phyloP scores from a whole-genome alignment of 352 stramenopile species.

The Phytophthora meadii region DNA sequence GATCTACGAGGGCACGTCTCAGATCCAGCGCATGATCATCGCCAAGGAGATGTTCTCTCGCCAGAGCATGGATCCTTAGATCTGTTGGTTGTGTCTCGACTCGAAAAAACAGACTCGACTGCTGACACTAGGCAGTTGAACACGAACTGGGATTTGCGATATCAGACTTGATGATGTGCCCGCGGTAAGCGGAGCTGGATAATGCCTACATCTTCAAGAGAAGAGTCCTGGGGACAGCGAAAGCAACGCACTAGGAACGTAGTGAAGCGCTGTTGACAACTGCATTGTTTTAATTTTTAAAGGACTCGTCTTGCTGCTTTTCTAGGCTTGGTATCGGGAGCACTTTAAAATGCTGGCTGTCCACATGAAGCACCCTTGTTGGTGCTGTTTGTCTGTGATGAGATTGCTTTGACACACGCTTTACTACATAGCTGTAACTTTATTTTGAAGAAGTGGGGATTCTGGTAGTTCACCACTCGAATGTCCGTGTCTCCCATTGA shows the following conservation, averaged over 20 bases:
- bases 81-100: not conserved
- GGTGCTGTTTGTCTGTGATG: conserved; percentile 19
- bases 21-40: conserved; percentile 93
- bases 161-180: conserved; percentile 18
- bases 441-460: conserved; percentile 7
- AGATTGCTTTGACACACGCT: conserved; percentile 3
- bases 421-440: conserved; percentile 16
- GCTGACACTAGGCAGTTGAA: conserved; percentile 10
- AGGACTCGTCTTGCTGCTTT: not conserved
- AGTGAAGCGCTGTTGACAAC: conserved; percentile 10
- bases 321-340: too few relatives aligned
- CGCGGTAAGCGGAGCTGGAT: conserved; percentile 12
- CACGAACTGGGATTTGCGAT: conserved; percentile 10
- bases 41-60: conserved; percentile 88
- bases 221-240: conserved; percentile 19
- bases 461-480: conserved; percentile 36
- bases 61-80: conserved; percentile 59
- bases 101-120: not conserved
- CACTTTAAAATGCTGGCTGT: too few relatives aligned
- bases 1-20: conserved; percentile 93
- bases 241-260: conserved; percentile 6
- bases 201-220: conserved; percentile 21
- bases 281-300: conserved; percentile 22
- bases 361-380: too few relatives aligned
- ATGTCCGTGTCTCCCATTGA: conserved; percentile 34